phyloP scores from a whole-genome alignment of 1,284 basidiomycete genomes.

The Boletus semigastroideus region DNA sequence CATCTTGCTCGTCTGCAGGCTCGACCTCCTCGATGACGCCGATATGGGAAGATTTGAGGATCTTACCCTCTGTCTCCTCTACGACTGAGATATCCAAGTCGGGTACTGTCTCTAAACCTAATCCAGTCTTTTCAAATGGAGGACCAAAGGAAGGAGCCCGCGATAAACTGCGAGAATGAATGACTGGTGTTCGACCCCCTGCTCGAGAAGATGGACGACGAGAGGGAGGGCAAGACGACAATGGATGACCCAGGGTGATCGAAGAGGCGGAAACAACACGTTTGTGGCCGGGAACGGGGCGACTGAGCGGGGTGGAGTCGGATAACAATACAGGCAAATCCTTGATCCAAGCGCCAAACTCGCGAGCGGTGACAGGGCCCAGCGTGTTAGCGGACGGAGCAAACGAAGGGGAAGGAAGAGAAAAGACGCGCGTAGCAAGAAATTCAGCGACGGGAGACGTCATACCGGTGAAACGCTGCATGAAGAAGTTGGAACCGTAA shows the following conservation, averaged over 20 bases:
- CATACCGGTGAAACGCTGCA: conserved; percentile 91
- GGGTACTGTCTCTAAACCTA: conserved; percentile 28
- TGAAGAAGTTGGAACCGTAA: conserved; percentile 83
- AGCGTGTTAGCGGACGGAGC: conserved; percentile 36
- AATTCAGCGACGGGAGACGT: conserved; percentile 84
- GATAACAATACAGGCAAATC: conserved; percentile 72
- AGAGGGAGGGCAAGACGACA: conserved; percentile 64
- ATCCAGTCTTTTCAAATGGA: conserved; percentile 45
- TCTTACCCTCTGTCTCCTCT: conserved; percentile 19
- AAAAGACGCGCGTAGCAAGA: conserved; percentile 85
- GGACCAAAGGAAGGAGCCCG: conserved; percentile 60
- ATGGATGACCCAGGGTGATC: conserved; percentile 58
- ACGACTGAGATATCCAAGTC: conserved; percentile 24
- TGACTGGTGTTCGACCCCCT: conserved; percentile 51
- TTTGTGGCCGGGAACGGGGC: conserved; percentile 39
- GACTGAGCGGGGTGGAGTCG: conserved; percentile 20
- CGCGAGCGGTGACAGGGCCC: conserved; percentile 73
- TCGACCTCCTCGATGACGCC: conserved; percentile 35
- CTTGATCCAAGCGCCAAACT: conserved; percentile 86
- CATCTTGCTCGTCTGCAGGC: conserved; percentile 40
- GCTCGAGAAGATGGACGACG: conserved; percentile 65
- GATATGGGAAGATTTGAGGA: conserved; percentile 21
- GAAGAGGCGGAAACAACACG: conserved; percentile 56
- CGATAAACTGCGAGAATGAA: conserved; percentile 52
- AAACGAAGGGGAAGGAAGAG: conserved; percentile 52